Evolutionary conservation across 2,329 filamentous ascomycete species (phyloP).

Genomic region (Anthostomella pinea): DNA sequence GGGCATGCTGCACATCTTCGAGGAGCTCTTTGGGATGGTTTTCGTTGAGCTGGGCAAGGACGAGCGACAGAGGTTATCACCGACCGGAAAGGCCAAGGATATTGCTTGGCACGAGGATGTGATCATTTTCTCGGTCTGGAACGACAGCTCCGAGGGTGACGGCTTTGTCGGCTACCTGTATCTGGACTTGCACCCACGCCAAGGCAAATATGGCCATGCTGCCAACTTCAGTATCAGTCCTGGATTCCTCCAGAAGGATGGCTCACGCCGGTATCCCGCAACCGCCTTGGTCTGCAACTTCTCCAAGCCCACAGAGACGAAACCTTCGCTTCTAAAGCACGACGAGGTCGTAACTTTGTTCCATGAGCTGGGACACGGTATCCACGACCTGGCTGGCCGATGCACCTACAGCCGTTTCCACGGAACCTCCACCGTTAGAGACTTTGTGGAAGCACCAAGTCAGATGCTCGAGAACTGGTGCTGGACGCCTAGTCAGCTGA

Average conservation of each 20-base stretch:
- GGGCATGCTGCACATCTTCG: conserved; percentile 80
- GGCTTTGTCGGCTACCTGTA: conserved; percentile 81
- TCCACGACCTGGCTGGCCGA: conserved; percentile 64
- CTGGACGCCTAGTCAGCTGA: conserved; percentile 64
- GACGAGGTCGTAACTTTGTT: conserved; percentile 81
- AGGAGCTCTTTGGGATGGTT: conserved; percentile 74
- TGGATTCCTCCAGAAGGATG: conserved; percentile 64
- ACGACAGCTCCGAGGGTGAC: conserved; percentile 67
- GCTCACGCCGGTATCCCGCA: conserved; percentile 70
- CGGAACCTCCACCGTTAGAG: conserved; percentile 62
- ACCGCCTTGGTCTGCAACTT: conserved; percentile 85
- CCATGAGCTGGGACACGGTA: conserved; percentile 72
- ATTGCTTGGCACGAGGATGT: conserved; percentile 82
- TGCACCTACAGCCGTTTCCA: conserved; percentile 65
- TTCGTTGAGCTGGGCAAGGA: conserved; percentile 71
- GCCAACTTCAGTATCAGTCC: conserved; percentile 82
- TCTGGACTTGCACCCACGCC: conserved; percentile 74
- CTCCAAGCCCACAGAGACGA: conserved; percentile 72
- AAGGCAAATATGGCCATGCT: conserved; percentile 81
- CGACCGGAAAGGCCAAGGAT: conserved; percentile 66
- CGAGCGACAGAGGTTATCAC: conserved; percentile 62
- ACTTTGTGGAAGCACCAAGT: conserved; percentile 70
- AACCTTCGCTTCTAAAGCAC: conserved; percentile 77
- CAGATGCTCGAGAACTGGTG: conserved; percentile 78
- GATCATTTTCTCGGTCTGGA: conserved; percentile 80